These are phyloP conservation scores for Gnetum montanum DNA, from an alignment of 75 land plant genomes.

Conservation along the genomic window DNA sequence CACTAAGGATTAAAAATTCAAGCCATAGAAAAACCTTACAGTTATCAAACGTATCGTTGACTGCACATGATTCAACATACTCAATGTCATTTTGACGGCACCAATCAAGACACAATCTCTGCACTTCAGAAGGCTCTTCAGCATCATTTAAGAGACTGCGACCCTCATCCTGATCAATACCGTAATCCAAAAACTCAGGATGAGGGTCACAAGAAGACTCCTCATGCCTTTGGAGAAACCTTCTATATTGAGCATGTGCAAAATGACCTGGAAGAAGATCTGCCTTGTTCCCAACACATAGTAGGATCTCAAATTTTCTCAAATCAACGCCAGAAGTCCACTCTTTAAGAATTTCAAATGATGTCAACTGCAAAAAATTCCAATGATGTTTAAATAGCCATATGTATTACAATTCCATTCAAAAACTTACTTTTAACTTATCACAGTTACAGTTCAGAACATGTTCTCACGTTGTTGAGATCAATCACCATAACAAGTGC, in stretches of 20 bases:
- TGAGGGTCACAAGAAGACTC: constrained; percentile 57
- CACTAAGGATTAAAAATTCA: too few relatives aligned
- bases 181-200: constrained; percentile 57
- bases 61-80: constrained; percentile 89
- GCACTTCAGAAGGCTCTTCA: constrained; percentile 41
- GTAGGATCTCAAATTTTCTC: constrained; percentile 55
- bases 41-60: constrained; percentile 76
- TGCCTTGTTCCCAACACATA: constrained; percentile 93
- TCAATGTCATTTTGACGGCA: constrained; percentile 67
- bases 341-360: constrained; percentile 52
- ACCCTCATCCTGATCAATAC: constrained; percentile 69
- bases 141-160: constrained; percentile 46
- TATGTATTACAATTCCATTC: constrained; percentile 1
- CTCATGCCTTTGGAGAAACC: constrained; percentile 44
- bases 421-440: too few relatives aligned
- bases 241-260: constrained; percentile 75
- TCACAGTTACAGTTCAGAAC: neutral
- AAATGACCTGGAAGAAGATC: constrained; percentile 80
- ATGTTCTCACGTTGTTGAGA: constrained; percentile 59
- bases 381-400: neutral
- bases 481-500: constrained; percentile 95
- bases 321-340: constrained; percentile 58
- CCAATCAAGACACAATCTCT: constrained; percentile 67
- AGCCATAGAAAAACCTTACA: constrained; percentile 42
- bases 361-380: constrained; percentile 36